These are phyloP conservation scores for Metarhizium robertsii DNA, from an alignment of 2,329 filamentous ascomycete genomes.

Conservation along the genomic window DNA sequence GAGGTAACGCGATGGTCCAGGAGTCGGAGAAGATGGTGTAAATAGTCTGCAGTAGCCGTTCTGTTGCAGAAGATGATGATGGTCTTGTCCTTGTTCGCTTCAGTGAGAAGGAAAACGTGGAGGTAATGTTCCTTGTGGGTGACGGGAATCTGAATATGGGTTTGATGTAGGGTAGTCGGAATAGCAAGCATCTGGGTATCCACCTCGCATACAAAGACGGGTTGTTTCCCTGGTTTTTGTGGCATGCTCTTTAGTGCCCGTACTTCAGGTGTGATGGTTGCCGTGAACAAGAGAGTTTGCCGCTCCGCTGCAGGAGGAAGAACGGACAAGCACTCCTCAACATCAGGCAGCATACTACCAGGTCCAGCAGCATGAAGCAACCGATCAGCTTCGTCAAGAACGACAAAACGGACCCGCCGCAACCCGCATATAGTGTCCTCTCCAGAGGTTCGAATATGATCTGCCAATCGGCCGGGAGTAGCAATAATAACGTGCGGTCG, in stretches of 20 bases:
- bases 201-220: constrained; percentile 83
- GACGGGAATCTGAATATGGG: constrained; percentile 78
- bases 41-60: constrained; percentile 75
- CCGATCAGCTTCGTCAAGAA: constrained; percentile 92
- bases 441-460: constrained; percentile 86
- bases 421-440: constrained; percentile 82
- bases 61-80: constrained; percentile 94
- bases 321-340: constrained; percentile 77
- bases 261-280: constrained; percentile 89
- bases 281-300: constrained; percentile 94
- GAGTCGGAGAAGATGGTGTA: constrained; percentile 79
- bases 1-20: constrained; percentile 86
- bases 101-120: constrained; percentile 77
- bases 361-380: constrained; percentile 63
- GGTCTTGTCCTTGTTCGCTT: constrained; percentile 63
- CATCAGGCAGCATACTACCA: constrained; percentile 89
- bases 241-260: constrained; percentile 75
- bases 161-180: constrained; percentile 72
- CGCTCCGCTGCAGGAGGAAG: constrained; percentile 69
- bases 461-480: constrained; percentile 84
- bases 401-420: constrained; percentile 69
- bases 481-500: constrained; percentile 90
- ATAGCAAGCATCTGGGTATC: constrained; percentile 68
- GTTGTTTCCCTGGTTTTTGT: constrained; percentile 56
- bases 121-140: constrained; percentile 94